phyloP scores from a whole-genome alignment of 192 early-diverging fungal genomes.

The Coemansia sp. region DNA sequence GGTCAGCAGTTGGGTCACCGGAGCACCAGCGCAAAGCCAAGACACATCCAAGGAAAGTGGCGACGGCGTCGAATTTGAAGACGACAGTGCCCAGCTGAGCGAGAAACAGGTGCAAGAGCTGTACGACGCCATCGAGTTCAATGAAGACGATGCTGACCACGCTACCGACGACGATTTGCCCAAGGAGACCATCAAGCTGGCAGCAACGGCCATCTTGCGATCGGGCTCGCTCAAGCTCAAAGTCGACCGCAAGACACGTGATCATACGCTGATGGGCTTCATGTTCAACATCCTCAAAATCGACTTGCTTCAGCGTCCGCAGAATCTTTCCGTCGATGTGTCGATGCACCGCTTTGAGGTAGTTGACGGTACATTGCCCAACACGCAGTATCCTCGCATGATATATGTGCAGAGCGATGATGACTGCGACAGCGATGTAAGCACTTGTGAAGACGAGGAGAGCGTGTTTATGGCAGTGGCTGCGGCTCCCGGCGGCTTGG shows the following conservation, averaged over 20 bases:
- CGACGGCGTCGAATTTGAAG: neutral
- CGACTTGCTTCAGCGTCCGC: conserved; percentile 43
- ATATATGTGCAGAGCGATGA: conserved; percentile 52
- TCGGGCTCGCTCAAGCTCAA: conserved; percentile 82
- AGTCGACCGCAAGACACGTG: conserved; percentile 40
- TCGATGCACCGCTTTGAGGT: conserved; percentile 56
- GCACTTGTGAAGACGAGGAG: conserved; percentile 5
- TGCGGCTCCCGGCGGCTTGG: conserved; percentile 19
- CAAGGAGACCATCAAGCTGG: conserved; percentile 61
- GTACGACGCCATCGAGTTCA: conserved; percentile 93
- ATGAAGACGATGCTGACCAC: conserved; percentile 66
- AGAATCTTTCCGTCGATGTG: conserved; percentile 45
- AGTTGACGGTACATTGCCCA: conserved; percentile 53
- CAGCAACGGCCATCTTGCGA: conserved; percentile 64
- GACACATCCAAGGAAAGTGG: neutral
- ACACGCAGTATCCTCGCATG: conserved; percentile 51
- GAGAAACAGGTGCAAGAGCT: conserved; percentile 87
- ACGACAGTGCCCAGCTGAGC: conserved; percentile 57
- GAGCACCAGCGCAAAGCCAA: conserved; percentile 13
- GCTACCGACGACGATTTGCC: conserved; percentile 40
- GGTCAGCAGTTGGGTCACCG: conserved; percentile 51
- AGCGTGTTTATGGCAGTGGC: conserved; percentile 21
- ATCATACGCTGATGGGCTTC: conserved; percentile 55
- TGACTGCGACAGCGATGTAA: neutral
- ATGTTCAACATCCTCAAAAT: conserved; percentile 45